These are phyloP conservation scores for Xylaria sp. DNA, from an alignment of 2,329 filamentous ascomycete genomes.

Conservation along the genomic window DNA sequence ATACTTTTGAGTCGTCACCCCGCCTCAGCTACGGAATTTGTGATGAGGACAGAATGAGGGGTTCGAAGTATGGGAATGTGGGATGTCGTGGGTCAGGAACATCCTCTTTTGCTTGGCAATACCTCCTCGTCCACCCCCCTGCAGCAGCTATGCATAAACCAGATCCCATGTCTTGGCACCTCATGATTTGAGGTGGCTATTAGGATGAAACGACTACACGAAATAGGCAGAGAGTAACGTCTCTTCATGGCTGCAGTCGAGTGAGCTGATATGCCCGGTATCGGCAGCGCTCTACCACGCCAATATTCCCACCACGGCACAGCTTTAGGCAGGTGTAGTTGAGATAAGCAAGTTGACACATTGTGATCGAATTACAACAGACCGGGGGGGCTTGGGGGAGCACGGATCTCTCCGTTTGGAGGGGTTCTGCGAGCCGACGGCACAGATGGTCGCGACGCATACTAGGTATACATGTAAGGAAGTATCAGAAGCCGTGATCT, in stretches of 20 bases:
- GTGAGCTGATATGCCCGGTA: not conserved
- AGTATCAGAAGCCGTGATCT: too few species aligned
- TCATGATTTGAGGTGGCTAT: not conserved
- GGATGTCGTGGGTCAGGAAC: not conserved
- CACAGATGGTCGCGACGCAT: too few species aligned
- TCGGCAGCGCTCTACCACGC: not conserved
- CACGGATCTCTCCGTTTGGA: not conserved
- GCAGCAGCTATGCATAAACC: conserved; percentile 1
- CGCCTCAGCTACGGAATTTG: conserved; percentile 9
- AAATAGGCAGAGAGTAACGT: not conserved
- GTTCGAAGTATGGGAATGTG: not conserved
- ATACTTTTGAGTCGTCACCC: not conserved
- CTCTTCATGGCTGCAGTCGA: not conserved
- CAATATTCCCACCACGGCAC: not conserved
- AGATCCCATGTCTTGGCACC: conserved; percentile 18
- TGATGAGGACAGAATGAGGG: too few species aligned
- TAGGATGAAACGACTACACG: conserved; percentile 9
- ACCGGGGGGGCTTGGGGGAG: not conserved
- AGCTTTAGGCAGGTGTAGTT: not conserved
- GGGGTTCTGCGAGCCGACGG: not conserved
- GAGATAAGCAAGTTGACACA: not conserved
- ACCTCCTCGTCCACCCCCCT: conserved; percentile 6
- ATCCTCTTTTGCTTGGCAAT: too few species aligned
- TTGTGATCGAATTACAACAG: not conserved
- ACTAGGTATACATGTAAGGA: too few species aligned